These are phyloP conservation scores for Leccinum solheimii DNA, from an alignment of 1,284 basidiomycete species.

Conservation along the genomic window DNA sequence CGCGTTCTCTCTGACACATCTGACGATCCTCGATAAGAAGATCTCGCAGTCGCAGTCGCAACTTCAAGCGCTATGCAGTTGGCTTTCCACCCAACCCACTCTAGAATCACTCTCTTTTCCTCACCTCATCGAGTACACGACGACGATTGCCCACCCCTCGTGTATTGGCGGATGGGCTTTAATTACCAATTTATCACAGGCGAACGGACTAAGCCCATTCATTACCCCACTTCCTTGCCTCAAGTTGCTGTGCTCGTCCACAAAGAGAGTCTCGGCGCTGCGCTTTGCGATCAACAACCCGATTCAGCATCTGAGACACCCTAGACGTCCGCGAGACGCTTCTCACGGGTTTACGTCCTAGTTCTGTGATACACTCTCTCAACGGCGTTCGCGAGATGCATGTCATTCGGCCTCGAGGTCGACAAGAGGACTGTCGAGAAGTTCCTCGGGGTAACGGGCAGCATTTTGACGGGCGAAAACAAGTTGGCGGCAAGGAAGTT, in stretches of 20 bases:
- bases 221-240: slow-evolving; percentile 26
- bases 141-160: background rate
- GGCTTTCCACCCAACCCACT: slow-evolving; percentile 27
- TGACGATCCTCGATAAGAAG: slow-evolving; percentile 31
- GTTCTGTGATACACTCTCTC: slow-evolving; percentile 48
- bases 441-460: slow-evolving; percentile 45
- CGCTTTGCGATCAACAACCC: slow-evolving; percentile 17
- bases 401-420: slow-evolving; percentile 38
- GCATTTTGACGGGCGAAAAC: slow-evolving; percentile 31
- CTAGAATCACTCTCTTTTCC: slow-evolving; percentile 33
- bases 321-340: slow-evolving; percentile 56
- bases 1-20: slow-evolving; percentile 22
- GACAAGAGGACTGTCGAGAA: slow-evolving; percentile 55
- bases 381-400: slow-evolving; percentile 37
- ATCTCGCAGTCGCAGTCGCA: slow-evolving; percentile 24
- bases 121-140: slow-evolving; percentile 20
- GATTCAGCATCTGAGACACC: slow-evolving; percentile 33
- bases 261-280: slow-evolving; percentile 20
- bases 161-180: slow-evolving; percentile 15
- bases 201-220: background rate
- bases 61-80: slow-evolving; percentile 21
- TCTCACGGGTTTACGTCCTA: slow-evolving; percentile 59
- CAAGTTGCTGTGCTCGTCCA: slow-evolving; percentile 26
- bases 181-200: background rate
- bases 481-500: slow-evolving; percentile 28